Evolutionary conservation across 2,329 filamentous ascomycete species (phyloP).

Genomic region (Aspergillus latus): DNA sequence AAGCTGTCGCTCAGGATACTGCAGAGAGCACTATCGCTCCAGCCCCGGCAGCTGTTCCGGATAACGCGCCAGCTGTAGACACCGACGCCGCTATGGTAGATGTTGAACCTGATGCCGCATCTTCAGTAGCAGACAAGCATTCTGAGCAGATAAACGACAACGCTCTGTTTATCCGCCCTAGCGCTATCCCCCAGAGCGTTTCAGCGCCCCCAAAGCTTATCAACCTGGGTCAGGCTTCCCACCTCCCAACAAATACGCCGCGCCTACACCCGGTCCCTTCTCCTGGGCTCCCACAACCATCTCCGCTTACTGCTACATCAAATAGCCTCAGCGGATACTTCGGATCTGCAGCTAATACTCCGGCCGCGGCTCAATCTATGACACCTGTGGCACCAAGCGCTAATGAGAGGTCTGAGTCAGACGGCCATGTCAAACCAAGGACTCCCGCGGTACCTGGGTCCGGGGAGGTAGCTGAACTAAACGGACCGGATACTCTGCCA

Average conservation of each 20-base stretch:
- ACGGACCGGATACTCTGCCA: neutral
- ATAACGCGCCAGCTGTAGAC: neutral
- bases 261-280: conserved; percentile 41
- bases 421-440: neutral
- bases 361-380: conserved; percentile 14
- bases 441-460: conserved; percentile 1
- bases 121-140: neutral
- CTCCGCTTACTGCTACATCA: conserved; percentile 35
- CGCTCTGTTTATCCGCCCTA: conserved; percentile 9
- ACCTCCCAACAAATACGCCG: conserved; percentile 37
- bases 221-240: conserved; percentile 3
- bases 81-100: neutral
- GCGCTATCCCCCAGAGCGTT: neutral
- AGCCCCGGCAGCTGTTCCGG: neutral
- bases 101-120: conserved; percentile 18
- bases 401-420: too few relatives aligned
- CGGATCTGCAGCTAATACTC: conserved; percentile 18
- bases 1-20: conserved; percentile 8
- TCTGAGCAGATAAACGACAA: conserved; percentile 8
- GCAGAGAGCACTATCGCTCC: neutral
- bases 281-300: conserved; percentile 41
- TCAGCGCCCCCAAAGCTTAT: conserved; percentile 4
- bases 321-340: conserved; percentile 34
- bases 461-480: neutral
- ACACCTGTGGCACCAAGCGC: neutral